phyloP scores from a whole-genome alignment of 1,139 yeast genomes.

The Kurtzmaniella natalensis region DNA sequence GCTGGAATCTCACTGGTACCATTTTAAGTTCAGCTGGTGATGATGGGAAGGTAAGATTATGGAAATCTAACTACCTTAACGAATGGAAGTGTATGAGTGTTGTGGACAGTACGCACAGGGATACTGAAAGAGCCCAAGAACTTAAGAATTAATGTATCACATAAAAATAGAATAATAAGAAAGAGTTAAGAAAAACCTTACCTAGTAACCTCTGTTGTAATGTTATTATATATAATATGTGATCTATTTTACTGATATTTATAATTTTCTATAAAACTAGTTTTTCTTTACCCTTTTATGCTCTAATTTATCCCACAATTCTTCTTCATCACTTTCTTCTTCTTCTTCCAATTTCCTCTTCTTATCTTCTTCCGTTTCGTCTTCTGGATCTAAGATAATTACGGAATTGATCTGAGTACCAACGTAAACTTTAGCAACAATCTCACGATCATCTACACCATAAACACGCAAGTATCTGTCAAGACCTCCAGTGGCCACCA shows the following conservation, averaged over 20 bases:
- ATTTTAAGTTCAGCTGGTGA: slow-evolving; percentile 92
- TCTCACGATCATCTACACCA: slow-evolving; percentile 52
- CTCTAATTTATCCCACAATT: slow-evolving; percentile 37
- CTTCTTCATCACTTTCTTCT: slow-evolving; percentile 31
- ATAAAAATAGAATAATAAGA: too few relatives aligned
- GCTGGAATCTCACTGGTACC: slow-evolving; percentile 94
- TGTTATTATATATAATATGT: not conserved
- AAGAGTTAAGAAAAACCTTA: too few relatives aligned
- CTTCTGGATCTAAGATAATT: slow-evolving; percentile 46
- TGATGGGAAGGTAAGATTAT: slow-evolving; percentile 85
- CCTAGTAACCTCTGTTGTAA: too few relatives aligned
- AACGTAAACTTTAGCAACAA: slow-evolving; percentile 66
- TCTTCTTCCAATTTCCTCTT: slow-evolving; percentile 22
- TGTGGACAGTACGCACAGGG: slow-evolving; percentile 58
- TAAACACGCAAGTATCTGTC: slow-evolving; percentile 83
- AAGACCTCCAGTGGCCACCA: slow-evolving; percentile 65
- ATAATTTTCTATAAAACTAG: slow-evolving; percentile 17
- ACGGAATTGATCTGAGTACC: slow-evolving; percentile 71
- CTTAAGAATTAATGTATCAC: too few relatives aligned
- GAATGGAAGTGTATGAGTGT: slow-evolving; percentile 93
- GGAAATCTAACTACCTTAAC: slow-evolving; percentile 85
- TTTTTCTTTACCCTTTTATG: slow-evolving; percentile 16
- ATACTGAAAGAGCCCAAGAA: not conserved
- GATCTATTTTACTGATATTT: slow-evolving; percentile 3
- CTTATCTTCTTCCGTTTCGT: slow-evolving; percentile 23